A percentile compares a stretch with the other conserved stretches of the same genome.
Conservation (phyloP, 805 yeast genomes). For the Wickerhamomyces sydowiorum region DNA sequence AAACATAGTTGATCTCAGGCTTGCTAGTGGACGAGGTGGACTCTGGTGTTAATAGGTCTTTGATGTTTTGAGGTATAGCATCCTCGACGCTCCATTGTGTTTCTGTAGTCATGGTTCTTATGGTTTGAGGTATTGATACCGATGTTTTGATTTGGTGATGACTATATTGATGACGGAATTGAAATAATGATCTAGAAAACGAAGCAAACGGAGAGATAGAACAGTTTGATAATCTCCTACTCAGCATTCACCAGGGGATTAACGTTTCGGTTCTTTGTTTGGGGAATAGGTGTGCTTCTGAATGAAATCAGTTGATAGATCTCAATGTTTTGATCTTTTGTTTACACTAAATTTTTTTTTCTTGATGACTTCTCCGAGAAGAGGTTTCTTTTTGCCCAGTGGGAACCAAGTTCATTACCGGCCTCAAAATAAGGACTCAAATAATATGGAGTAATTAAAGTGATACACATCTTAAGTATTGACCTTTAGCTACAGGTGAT, state of each 20-base stretch:
- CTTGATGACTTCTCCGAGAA: background rate
- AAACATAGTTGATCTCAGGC: conserved; percentile 41
- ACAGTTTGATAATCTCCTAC: too few species aligned
- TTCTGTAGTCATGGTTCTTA: conserved; percentile 8
- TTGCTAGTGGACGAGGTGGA: conserved; percentile 4
- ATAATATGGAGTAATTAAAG: too few species aligned
- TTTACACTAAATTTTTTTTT: background rate
- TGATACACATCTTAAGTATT: too few species aligned
- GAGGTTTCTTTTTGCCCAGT: background rate
- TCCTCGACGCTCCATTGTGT: conserved; percentile 47
- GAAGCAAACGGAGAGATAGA: too few species aligned
- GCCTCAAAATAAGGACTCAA: too few species aligned
- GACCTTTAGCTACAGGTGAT: too few species aligned
- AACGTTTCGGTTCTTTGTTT: too few species aligned
- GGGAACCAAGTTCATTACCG: background rate
- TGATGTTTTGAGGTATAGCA: conserved; percentile 44
- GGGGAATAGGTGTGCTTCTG: too few species aligned
- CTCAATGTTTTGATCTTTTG: background rate
- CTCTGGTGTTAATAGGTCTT: conserved; percentile 28
- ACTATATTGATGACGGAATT: background rate
- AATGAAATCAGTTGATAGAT: background rate
- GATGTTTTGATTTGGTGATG: background rate
- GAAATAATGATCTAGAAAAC: too few species aligned
- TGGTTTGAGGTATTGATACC: background rate
- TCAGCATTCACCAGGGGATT: too few species aligned